Percentiles rank a stretch among this genome's conserved stretches.
Conservation (phyloP, 371 early-diverging fungal genomes). For the Mucor ambiguus region DNA sequence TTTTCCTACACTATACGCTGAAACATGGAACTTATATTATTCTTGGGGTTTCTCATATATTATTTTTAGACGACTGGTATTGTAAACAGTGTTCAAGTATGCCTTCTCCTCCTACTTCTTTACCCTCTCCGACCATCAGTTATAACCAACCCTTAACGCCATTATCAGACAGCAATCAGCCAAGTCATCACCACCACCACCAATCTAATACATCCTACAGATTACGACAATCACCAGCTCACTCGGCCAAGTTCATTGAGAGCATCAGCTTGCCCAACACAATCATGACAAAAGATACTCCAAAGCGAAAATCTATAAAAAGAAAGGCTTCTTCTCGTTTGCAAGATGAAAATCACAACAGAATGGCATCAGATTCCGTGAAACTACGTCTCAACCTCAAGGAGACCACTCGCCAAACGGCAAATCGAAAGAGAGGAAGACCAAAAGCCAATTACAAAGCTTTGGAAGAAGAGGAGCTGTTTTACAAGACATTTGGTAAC, state of each 20-base stretch:
- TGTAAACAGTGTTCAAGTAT: slow-evolving; percentile 38
- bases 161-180: slow-evolving; percentile 10
- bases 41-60: slow-evolving; percentile 3
- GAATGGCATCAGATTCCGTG: not conserved
- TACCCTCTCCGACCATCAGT: slow-evolving; percentile 19
- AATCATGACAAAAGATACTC: not conserved
- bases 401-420: not conserved
- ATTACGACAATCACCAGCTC: slow-evolving; percentile 23
- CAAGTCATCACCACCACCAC: not conserved
- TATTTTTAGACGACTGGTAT: slow-evolving; percentile 43
- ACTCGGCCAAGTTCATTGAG: slow-evolving; percentile 21
- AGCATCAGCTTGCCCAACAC: not conserved
- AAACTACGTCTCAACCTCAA: slow-evolving; percentile 24
- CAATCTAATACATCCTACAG: slow-evolving; percentile 12
- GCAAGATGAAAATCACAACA: not conserved
- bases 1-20: not conserved
- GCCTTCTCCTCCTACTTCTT: slow-evolving; percentile 33
- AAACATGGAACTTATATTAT: slow-evolving; percentile 6
- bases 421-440: slow-evolving; percentile 4
- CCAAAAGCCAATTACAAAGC: not conserved
- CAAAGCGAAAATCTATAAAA: not conserved
- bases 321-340: not conserved
- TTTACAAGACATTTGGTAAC: slow-evolving; percentile 55
- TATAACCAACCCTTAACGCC: slow-evolving; percentile 12
- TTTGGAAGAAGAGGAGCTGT: slow-evolving; percentile 25